These are phyloP conservation scores for Aspergillus tanneri DNA, from an alignment of 2,329 filamentous ascomycete genomes.

Conservation along the genomic window DNA sequence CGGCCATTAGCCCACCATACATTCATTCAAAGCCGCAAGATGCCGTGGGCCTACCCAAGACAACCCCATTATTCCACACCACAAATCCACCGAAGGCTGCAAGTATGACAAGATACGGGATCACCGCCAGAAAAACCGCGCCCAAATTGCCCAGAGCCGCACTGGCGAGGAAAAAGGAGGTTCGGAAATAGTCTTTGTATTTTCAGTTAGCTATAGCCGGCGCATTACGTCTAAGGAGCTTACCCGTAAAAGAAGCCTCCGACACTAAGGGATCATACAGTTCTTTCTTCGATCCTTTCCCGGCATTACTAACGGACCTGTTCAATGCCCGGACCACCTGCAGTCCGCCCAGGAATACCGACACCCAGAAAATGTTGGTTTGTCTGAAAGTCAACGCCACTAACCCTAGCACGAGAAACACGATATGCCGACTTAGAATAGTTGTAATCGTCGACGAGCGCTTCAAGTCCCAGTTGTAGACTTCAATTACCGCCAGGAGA, in stretches of 20 bases:
- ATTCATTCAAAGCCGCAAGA: not conserved
- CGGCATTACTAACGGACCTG: slow-evolving; percentile 26
- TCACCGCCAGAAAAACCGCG: slow-evolving; percentile 39
- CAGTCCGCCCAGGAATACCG: slow-evolving; percentile 48
- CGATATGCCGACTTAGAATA: slow-evolving; percentile 26
- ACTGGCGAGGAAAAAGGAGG: slow-evolving; percentile 62
- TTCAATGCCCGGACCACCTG: slow-evolving; percentile 41
- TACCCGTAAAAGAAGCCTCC: slow-evolving; percentile 53
- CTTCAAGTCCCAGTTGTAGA: slow-evolving; percentile 57
- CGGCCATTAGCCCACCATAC: slow-evolving; percentile 2
- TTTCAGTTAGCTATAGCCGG: not conserved
- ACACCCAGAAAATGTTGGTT: slow-evolving; percentile 96
- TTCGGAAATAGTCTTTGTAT: slow-evolving; percentile 48
- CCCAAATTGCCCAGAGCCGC: slow-evolving; percentile 51
- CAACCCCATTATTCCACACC: slow-evolving; percentile 83
- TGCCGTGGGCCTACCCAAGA: slow-evolving; percentile 64
- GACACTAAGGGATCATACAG: slow-evolving; percentile 52
- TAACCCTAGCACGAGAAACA: slow-evolving; percentile 59
- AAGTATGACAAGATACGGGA: slow-evolving; percentile 63
- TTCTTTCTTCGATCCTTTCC: slow-evolving; percentile 37
- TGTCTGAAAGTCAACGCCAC: slow-evolving; percentile 76
- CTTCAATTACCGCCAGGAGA: slow-evolving; percentile 69
- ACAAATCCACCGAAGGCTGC: slow-evolving; percentile 72
- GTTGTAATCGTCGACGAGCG: slow-evolving; percentile 26
- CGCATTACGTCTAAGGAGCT: slow-evolving; percentile 17